A percentile compares a stretch with the other conserved stretches of the same genome.
phyloP scores from a whole-genome alignment of 768 basidiomycete genomes.

The Mycena vulgaris region DNA sequence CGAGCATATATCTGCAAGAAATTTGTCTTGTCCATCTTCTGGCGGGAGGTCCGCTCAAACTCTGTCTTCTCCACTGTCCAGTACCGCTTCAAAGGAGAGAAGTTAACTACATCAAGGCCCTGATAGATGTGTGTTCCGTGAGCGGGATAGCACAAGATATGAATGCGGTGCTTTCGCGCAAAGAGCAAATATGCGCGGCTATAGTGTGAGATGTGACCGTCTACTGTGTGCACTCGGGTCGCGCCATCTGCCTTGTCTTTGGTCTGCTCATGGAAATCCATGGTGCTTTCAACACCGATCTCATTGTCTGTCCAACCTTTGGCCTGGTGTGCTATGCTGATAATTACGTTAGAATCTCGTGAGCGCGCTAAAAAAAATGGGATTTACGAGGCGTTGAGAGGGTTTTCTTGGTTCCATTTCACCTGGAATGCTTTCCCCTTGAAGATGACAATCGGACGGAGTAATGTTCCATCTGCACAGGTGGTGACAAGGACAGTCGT shows the following conservation, averaged over 20 bases:
- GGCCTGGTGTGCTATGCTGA: constrained; percentile 2
- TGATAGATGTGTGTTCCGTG: constrained; percentile 63
- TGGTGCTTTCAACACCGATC: constrained; percentile 55
- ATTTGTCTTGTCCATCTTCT: constrained; percentile 51
- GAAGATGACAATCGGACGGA: constrained; percentile 25
- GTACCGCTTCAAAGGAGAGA: constrained; percentile 48
- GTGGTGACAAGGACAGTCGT: constrained; percentile 18
- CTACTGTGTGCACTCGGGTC: constrained; percentile 54
- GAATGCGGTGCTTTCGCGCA: constrained; percentile 53
- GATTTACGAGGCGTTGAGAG: constrained; percentile 12
- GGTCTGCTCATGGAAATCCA: constrained; percentile 60
- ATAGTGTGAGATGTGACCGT: constrained; percentile 65
- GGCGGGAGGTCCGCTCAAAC: constrained; percentile 36
- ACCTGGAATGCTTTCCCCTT: constrained; percentile 30
- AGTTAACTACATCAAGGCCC: constrained; percentile 59
- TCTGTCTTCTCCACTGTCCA: constrained; percentile 40
- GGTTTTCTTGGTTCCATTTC: constrained; percentile 25
- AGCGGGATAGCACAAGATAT: constrained; percentile 61
- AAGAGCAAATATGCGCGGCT: constrained; percentile 55
- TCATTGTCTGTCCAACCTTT: constrained; percentile 58
- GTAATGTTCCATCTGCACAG: background rate
- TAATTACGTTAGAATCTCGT: background rate
- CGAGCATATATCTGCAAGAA: constrained; percentile 53
- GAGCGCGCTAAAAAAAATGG: background rate
- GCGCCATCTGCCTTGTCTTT: constrained; percentile 49